Evolutionary conservation across 2,329 filamentous ascomycete genomes (phyloP), one percentile per base, ranked within the genome.

Genomic region (Pseudogymnoascus sp.): DNA sequence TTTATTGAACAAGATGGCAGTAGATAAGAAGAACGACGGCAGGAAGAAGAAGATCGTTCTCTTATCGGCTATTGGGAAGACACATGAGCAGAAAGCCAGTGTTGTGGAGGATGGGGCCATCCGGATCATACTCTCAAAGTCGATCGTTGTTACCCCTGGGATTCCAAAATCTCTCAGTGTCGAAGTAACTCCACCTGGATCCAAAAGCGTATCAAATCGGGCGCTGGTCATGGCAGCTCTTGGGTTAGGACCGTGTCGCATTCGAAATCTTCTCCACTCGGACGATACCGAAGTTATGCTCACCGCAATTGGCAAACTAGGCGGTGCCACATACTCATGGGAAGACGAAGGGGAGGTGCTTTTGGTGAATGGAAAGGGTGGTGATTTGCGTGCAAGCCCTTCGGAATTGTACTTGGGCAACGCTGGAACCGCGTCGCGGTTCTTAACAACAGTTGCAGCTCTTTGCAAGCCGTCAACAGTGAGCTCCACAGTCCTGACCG

Each of bases 1-100:
- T 37, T 78, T 99, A 62, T 82, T 99, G 64, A 83, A 89, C 69
- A 96, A 96, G 75, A 99, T 99, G 95, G 92, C 90, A 0, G 89
- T 99, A 7, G 95, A 99, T 78, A 99, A 99, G 83, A 99, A 99
- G 81, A 99, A 99, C 69, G 90, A 96, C 51, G 95, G 95, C 1
- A 85, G 85, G 65, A 92, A 93, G 77, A 99, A 99, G 82, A 98
- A 96, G 78, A 90, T 99, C 67, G 93, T 97, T 6, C 83, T 99
- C 6, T 81, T 99, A 10, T 93, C 92, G 0, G 90, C 90, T 11
- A 96, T 99, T 73, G 95, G 95, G 64, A 86, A 88, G 71, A 96
- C 92, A 0, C 79, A 93, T 72, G 95, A 99, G 78, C 89, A 86
- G 63, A 90, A 89, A 75, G 95, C 95, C 28, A 97, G 89, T 70